phyloP scores from a whole-genome alignment of 2,329 filamentous ascomycete species.

The Gnomoniopsis sp. region DNA sequence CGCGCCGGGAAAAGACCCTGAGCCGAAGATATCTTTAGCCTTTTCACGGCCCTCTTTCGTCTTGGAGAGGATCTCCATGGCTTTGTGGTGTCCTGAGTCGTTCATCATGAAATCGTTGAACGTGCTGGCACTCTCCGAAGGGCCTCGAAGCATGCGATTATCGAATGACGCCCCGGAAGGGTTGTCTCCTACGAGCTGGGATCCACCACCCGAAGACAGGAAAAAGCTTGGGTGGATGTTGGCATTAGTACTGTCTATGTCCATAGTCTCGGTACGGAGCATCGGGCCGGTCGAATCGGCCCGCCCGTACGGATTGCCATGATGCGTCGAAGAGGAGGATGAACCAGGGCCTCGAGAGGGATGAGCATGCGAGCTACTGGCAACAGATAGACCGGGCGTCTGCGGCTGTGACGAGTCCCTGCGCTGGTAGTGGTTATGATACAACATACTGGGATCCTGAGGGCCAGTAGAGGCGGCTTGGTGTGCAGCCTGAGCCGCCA shows the following conservation, averaged over 20 bases:
- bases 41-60: conserved; percentile 48
- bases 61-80: conserved; percentile 49
- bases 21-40: conserved; percentile 49
- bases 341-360: conserved; percentile 31
- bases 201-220: conserved; percentile 34
- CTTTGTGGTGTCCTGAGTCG: conserved; percentile 45
- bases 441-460: conserved; percentile 30
- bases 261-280: conserved; percentile 35
- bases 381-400: conserved; percentile 31
- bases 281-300: conserved; percentile 19
- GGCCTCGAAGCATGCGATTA: conserved; percentile 46
- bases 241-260: conserved; percentile 31
- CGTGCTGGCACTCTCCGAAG: conserved; percentile 35
- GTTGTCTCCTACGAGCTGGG: conserved; percentile 38
- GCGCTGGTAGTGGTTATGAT: conserved; percentile 31
- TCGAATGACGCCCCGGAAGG: conserved; percentile 42
- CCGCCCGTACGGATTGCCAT: conserved; percentile 27
- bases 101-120: conserved; percentile 39
- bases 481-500: conserved; percentile 34
- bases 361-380: conserved; percentile 31
- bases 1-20: conserved; percentile 39
- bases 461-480: conserved; percentile 18
- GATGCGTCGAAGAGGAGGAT: conserved; percentile 31
- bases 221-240: conserved; percentile 42
- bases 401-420: conserved; percentile 33